Evolutionary conservation across 495 filamentous ascomycete genomes (phyloP).

Genomic region (Penicillium manginii): DNA sequence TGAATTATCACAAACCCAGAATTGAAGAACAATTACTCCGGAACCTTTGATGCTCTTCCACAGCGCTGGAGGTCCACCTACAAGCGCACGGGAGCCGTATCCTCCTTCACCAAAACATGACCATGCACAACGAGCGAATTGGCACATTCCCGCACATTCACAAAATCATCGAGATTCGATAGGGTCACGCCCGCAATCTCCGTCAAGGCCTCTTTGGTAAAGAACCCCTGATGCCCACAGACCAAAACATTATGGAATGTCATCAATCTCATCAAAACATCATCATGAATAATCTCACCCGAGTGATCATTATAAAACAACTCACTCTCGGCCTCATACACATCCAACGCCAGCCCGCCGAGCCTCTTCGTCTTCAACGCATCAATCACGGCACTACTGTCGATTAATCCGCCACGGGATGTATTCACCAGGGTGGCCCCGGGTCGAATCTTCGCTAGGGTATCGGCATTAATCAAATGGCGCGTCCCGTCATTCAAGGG

Average conservation of each 20-base stretch:
- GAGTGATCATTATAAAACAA: conserved; percentile 70
- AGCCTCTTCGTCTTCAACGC: conserved; percentile 64
- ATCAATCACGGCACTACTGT: conserved; percentile 60
- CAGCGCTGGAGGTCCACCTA: conserved; percentile 9
- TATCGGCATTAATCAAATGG: conserved; percentile 61
- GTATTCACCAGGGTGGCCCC: conserved; percentile 69
- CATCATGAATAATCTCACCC: conserved; percentile 69
- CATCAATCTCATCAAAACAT: conserved; percentile 67
- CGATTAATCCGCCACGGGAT: conserved; percentile 64
- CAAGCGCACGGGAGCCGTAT: conserved; percentile 41
- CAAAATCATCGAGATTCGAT: conserved; percentile 50
- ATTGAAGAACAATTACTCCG: too few species aligned
- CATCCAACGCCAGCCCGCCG: conserved; percentile 78
- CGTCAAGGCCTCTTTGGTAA: conserved; percentile 65
- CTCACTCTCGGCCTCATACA: conserved; percentile 76
- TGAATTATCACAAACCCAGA: too few species aligned
- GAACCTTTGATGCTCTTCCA: background rate
- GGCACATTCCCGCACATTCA: conserved; percentile 26
- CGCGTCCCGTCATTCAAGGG: conserved; percentile 62
- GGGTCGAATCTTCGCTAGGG: conserved; percentile 57
- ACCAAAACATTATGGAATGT: conserved; percentile 73
- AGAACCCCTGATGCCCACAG: conserved; percentile 72
- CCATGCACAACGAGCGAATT: conserved; percentile 42
- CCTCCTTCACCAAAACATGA: conserved; percentile 31
- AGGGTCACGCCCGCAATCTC: conserved; percentile 68